These are phyloP conservation scores for Bertia moriformis DNA, from an alignment of 2,329 filamentous ascomycete genomes.

Conservation along the genomic window DNA sequence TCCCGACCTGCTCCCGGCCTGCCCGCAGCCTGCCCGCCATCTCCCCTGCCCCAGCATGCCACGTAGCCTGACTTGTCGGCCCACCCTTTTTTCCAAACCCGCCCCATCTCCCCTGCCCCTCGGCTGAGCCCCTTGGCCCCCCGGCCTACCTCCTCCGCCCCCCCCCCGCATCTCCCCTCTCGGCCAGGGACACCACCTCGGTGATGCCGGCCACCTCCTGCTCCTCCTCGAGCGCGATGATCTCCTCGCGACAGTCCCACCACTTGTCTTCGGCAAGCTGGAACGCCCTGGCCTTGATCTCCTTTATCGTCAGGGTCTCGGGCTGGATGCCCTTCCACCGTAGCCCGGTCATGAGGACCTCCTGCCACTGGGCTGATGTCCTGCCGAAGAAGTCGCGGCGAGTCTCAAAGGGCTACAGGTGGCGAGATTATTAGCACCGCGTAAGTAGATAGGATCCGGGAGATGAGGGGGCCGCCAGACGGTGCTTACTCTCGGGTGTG, in stretches of 20 bases:
- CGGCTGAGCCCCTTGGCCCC: too few relatives aligned
- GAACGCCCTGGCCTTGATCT: slow-evolving; percentile 83
- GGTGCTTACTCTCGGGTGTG: slow-evolving; percentile 46
- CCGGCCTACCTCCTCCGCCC: slow-evolving; percentile 26
- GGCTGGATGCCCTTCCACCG: slow-evolving; percentile 52
- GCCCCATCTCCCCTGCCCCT: too few relatives aligned
- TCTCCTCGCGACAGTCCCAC: slow-evolving; percentile 96
- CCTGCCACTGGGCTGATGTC: slow-evolving; percentile 82
- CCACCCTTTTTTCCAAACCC: too few relatives aligned
- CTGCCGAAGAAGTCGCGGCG: slow-evolving; percentile 84
- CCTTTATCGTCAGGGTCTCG: slow-evolving; percentile 65
- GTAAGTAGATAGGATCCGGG: not conserved
- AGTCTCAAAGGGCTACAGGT: slow-evolving; percentile 66
- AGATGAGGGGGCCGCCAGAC: slow-evolving; percentile 8
- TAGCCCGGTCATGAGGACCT: slow-evolving; percentile 63
- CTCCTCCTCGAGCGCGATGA: slow-evolving; percentile 81
- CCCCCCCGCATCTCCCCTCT: slow-evolving; percentile 43
- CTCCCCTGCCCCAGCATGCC: too few relatives aligned
- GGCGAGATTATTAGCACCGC: slow-evolving; percentile 2
- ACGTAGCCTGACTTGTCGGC: too few relatives aligned
- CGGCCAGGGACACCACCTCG: slow-evolving; percentile 81
- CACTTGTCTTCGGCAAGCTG: slow-evolving; percentile 88
- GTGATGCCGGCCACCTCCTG: slow-evolving; percentile 90
- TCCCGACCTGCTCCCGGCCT: too few relatives aligned
- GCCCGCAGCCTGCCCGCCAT: too few relatives aligned